phyloP scores from a whole-genome alignment of 2,329 filamentous ascomycete species.

The Neocatenulostroma microsporum region DNA sequence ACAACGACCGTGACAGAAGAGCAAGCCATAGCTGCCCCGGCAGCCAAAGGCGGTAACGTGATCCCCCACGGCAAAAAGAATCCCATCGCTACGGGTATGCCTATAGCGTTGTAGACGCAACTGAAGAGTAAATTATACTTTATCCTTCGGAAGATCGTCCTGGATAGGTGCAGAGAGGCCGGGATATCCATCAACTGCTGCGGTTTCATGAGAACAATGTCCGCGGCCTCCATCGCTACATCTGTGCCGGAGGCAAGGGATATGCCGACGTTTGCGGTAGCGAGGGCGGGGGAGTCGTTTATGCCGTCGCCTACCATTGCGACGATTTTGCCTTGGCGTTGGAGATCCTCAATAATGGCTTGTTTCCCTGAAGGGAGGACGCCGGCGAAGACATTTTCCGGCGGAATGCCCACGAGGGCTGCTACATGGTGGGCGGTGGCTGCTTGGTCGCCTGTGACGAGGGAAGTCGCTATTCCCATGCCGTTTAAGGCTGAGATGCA shows the following conservation, averaged over 20 bases:
- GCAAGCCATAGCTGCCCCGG: slow-evolving; percentile 86
- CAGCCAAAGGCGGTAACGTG: slow-evolving; percentile 86
- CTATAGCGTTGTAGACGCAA: slow-evolving; percentile 84
- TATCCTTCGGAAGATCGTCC: slow-evolving; percentile 82
- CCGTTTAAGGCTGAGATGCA: slow-evolving; percentile 72
- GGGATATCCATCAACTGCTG: slow-evolving; percentile 91
- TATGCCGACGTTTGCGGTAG: slow-evolving; percentile 86
- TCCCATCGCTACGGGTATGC: slow-evolving; percentile 94
- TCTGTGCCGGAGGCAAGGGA: slow-evolving; percentile 89
- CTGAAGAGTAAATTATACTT: slow-evolving; percentile 91
- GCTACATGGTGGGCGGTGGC: slow-evolving; percentile 81
- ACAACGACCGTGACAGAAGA: slow-evolving; percentile 85
- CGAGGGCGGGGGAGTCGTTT: slow-evolving; percentile 93
- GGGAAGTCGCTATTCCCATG: slow-evolving; percentile 79
- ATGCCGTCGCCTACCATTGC: slow-evolving; percentile 99
- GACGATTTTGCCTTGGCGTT: slow-evolving; percentile 66
- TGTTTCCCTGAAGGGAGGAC: slow-evolving; percentile 89
- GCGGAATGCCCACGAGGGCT: slow-evolving; percentile 67
- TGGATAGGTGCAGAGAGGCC: slow-evolving; percentile 70
- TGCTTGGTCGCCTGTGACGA: slow-evolving; percentile 88
- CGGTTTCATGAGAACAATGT: slow-evolving; percentile 90
- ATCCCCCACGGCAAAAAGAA: slow-evolving; percentile 84
- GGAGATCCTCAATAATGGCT: slow-evolving; percentile 68
- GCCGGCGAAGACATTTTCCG: slow-evolving; percentile 71
- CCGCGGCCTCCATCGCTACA: slow-evolving; percentile 94